Conservation (phyloP, 176 grass and related monocot species). For the Oryza brachyantha region DNA sequence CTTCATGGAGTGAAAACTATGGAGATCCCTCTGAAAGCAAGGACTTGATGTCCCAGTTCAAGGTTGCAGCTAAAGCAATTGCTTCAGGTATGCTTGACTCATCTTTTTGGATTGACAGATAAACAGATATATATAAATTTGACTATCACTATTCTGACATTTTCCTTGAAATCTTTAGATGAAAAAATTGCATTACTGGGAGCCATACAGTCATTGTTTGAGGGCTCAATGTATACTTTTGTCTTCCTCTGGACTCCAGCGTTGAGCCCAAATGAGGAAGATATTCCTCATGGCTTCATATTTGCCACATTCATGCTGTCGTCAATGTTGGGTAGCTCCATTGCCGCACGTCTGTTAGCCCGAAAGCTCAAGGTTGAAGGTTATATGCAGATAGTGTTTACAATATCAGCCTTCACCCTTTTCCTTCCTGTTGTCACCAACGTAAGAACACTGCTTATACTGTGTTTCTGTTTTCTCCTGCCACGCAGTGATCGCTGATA, state of each 20-base stretch:
- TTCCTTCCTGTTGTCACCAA: slow-evolving; percentile 81
- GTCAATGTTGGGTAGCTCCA: slow-evolving; percentile 94
- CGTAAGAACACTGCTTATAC: slow-evolving; percentile 43
- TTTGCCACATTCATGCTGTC: slow-evolving; percentile 99
- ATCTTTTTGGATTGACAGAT: neutral
- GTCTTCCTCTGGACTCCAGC: slow-evolving; percentile 98
- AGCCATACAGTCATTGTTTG: slow-evolving; percentile 95
- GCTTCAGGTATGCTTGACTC: slow-evolving; percentile 69
- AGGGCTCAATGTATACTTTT: slow-evolving; percentile 96
- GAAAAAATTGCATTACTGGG: slow-evolving; percentile 95
- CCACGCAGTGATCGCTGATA: neutral
- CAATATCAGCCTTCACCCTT: slow-evolving; percentile 70
- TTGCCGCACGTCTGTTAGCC: slow-evolving; percentile 71
- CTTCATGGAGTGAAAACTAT: slow-evolving; percentile 90
- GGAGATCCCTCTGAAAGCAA: slow-evolving; percentile 87
- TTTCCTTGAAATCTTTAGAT: slow-evolving; percentile 47
- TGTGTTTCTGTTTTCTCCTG: neutral
- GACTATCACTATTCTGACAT: neutral
- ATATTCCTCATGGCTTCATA: slow-evolving; percentile 92
- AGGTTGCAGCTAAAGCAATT: slow-evolving; percentile 83
- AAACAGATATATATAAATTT: neutral
- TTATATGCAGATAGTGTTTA: slow-evolving; percentile 97
- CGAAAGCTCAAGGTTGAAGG: slow-evolving; percentile 79
- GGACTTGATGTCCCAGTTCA: slow-evolving; percentile 83
- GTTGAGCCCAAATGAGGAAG: slow-evolving; percentile 82